Evolutionary conservation across 257 asterid genomes (phyloP), one percentile per base, ranked within the genome.

Genomic region (Ballota nigra): DNA sequence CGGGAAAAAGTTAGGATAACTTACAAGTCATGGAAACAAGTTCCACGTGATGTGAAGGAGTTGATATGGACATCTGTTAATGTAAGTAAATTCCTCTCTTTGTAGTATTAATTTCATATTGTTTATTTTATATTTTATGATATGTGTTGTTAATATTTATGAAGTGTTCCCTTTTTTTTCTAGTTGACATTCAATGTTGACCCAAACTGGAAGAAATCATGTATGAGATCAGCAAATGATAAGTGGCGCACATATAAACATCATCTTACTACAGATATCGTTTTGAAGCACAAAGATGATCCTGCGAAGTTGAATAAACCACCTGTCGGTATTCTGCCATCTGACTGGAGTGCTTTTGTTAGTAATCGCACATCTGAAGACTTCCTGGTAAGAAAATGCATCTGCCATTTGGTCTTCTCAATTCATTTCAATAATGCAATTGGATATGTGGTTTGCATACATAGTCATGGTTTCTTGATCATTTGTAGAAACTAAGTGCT

Each of bases 221-320:
- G 72, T 53, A 10, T 67, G 53, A 55, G 33, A 33, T 51, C 63
- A 19, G 73, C 73, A 19, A 68, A 56, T 52, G 34, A 15, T 5
- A 68, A 68, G 63, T 68, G 73, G 73, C 51, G 63, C 8, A 18
- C 12, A n/a, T 68, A 16, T 24, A 68, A 68, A 68, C 11, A 15
- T 22, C 15, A 38, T 9, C 73, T 68, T 7, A 31, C 47, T 12
- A 15, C 34, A 6, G 22, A 68, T 4, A 15, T 8, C 5, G 13
- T 68, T 51, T 7, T 31, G 36, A 34, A 36, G n/a, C 23, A 51
- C 34, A 29, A 28, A 26, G 5, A 68, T 20, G 41, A 68, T 10
- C 73, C 63, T 0, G 26, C 4, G 13, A 33, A 51, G 52, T 52
- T 68, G 34, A 31, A 29, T 2, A 38, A 68, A 19, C 63, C 73